A percentile compares a stretch with the other conserved stretches of the same genome.
Evolutionary conservation across 2,329 filamentous ascomycete genomes (phyloP).

Genomic region (Aspergillus jensenii): DNA sequence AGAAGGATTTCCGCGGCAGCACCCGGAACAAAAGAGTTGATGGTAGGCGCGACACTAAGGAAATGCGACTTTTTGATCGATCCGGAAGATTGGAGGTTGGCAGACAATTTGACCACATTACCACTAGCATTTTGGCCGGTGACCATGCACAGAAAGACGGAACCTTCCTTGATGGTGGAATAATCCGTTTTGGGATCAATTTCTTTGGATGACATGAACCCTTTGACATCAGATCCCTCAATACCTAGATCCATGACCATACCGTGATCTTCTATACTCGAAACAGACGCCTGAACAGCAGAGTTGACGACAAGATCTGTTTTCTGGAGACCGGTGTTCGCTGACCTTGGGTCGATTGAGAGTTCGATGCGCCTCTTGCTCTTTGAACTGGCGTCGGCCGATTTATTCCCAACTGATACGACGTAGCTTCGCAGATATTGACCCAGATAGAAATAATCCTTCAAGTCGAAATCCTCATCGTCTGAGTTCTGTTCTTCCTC

Average conservation of each 20-base stretch:
- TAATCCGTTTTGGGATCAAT: constrained; percentile 66
- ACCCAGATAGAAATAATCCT: constrained; percentile 73
- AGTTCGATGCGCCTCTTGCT: constrained; percentile 82
- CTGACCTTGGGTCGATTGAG: constrained; percentile 73
- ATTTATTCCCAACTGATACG: constrained; percentile 67
- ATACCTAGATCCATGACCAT: constrained; percentile 90
- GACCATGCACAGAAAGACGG: constrained; percentile 81
- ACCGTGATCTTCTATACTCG: constrained; percentile 94
- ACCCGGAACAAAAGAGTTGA: constrained; percentile 87
- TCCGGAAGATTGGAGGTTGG: constrained; percentile 68
- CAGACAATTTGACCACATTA: constrained; percentile 83
- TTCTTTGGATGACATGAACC: constrained; percentile 84
- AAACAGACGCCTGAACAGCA: constrained; percentile 82
- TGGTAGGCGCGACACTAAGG: constrained; percentile 75
- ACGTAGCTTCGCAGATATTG: constrained; percentile 88
- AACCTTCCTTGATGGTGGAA: constrained; percentile 73
- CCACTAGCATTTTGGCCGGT: constrained; percentile 72
- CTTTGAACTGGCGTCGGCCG: constrained; percentile 54
- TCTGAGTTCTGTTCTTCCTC: constrained; percentile 49
- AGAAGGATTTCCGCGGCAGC: constrained; percentile 85
- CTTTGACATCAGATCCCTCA: constrained; percentile 65
- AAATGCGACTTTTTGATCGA: constrained; percentile 65
- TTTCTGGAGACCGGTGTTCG: constrained; percentile 72
- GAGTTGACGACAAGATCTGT: constrained; percentile 72
- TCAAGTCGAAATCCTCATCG: constrained; percentile 67